These are phyloP conservation scores for Protomyces arabidopsidicola DNA, from an alignment of 1,139 yeast species.

Conservation along the genomic window DNA sequence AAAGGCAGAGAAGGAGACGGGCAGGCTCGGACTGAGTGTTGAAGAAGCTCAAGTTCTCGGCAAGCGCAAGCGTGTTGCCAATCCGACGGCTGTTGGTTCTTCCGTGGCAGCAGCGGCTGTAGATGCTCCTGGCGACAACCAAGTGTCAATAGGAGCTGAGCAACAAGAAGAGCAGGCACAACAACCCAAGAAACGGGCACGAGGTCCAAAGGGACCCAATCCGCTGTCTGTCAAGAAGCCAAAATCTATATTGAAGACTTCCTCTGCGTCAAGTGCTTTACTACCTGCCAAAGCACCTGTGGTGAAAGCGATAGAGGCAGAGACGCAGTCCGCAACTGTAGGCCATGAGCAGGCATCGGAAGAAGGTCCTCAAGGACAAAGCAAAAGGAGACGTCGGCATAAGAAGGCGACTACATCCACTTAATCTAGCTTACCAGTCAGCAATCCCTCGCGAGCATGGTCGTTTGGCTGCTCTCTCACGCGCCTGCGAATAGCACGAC, in stretches of 20 bases:
- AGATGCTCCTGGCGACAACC: neutral
- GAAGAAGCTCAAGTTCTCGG: slow-evolving; percentile 26
- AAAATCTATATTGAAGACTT: slow-evolving; percentile 4
- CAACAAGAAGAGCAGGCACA: neutral
- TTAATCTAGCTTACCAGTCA: neutral
- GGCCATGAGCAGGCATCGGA: neutral
- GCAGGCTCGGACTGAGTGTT: slow-evolving; percentile 48
- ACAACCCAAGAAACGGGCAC: neutral
- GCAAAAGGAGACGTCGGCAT: neutral
- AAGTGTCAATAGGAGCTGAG: neutral
- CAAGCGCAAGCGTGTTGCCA: slow-evolving; percentile 20
- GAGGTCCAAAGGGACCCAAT: slow-evolving; percentile 30
- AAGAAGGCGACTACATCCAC: neutral
- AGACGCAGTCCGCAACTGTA: too few relatives aligned
- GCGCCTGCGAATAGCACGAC: neutral
- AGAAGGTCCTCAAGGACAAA: neutral
- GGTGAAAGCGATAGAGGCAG: too few relatives aligned
- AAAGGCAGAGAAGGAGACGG: slow-evolving; percentile 54
- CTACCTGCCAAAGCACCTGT: too few relatives aligned
- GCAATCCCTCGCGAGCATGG: neutral
- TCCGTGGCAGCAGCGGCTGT: neutral
- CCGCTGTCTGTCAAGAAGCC: slow-evolving; percentile 30
- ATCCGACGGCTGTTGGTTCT: neutral
- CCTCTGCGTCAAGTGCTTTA: neutral
- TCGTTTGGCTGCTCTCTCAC: neutral